Percentiles rank a stretch among this genome's conserved stretches.
These are phyloP conservation scores for Tricholoma matsutake DNA, from an alignment of 768 basidiomycete genomes.

Conservation along the genomic window DNA sequence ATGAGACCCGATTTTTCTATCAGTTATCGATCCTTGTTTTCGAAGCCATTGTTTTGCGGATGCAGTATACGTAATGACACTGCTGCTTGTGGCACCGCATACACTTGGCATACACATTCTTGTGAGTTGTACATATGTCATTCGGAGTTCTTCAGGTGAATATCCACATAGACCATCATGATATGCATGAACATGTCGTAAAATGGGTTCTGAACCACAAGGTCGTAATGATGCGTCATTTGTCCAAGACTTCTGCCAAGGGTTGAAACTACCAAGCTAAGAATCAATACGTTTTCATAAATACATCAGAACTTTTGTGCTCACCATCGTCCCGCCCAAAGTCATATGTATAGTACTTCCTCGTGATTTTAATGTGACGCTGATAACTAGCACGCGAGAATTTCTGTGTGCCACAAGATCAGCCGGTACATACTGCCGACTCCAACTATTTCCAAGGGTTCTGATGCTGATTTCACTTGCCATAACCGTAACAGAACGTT, in stretches of 20 bases:
- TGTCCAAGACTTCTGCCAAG: neutral
- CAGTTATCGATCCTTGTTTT: neutral
- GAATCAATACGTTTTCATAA: too few species aligned
- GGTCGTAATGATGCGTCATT: neutral
- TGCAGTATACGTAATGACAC: neutral
- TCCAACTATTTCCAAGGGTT: neutral
- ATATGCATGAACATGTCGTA: neutral
- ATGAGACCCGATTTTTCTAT: neutral
- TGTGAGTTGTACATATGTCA: neutral
- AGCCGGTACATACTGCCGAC: neutral
- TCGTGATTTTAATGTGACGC: neutral
- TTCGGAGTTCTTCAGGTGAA: neutral
- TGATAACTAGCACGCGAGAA: neutral
- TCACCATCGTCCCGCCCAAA: too few species aligned
- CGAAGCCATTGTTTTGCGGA: neutral
- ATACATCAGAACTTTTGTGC: too few species aligned
- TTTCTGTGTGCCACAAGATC: neutral
- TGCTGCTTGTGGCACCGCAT: neutral
- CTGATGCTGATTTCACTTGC: neutral
- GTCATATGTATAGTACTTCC: too few species aligned
- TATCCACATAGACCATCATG: too few species aligned
- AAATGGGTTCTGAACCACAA: neutral
- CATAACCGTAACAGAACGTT: neutral
- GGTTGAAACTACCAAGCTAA: too few species aligned
- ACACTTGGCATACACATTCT: too few species aligned